Base-by-base conservation (phyloP, 2,329 filamentous ascomycete species). In the Fusarium sp. region DNA sequence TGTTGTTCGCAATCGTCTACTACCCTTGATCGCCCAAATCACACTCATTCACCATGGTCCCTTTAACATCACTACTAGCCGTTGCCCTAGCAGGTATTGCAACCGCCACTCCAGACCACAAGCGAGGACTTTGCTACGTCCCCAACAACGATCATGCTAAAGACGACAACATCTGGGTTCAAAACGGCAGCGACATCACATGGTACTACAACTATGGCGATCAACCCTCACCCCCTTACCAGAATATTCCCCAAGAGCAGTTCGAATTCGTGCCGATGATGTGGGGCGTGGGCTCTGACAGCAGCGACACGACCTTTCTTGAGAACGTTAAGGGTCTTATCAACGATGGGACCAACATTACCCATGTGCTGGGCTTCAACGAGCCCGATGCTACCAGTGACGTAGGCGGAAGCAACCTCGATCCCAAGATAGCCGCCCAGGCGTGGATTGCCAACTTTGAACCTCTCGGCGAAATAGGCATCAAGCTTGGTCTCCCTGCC, bases 151-250 rank as follows among this genome's bases (percentile, higher is more conserved):
- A 86, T 1, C 81, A 85, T 60, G 84, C 88, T 1, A 63, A 82
- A 15, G 93, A 95, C 80, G 89, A 94, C 80, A 77, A 84, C 48
- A 84, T 92, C 73, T 95, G 92, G 91, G 81, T 84, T 11, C 78
- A 83, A 44, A 55, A 82, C 7, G 84, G 83, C 39, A 88, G 87
- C 16, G 87, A 89, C 43, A 80, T 95, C 59, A 91, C 89, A 4
- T 96, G 93, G 93, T 96, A 96, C 84, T 96, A 95, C 86, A 95
- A 95, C 83, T 96, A 95, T 79, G 80, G 82, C 28, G 75, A 84
- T 18, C 76, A 79, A 4, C 92, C 92, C 1, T 88, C 90, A 0
- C 66, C 84, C 0, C 82, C 82, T 43, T 91, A 86, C 76, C 70
- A 78, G 41, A 78, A 83, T 52, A 74, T 84, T 31, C 73, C 85